Evolutionary conservation across 2,329 filamentous ascomycete genomes (phyloP).

Genomic region (Juglanconis sp.): DNA sequence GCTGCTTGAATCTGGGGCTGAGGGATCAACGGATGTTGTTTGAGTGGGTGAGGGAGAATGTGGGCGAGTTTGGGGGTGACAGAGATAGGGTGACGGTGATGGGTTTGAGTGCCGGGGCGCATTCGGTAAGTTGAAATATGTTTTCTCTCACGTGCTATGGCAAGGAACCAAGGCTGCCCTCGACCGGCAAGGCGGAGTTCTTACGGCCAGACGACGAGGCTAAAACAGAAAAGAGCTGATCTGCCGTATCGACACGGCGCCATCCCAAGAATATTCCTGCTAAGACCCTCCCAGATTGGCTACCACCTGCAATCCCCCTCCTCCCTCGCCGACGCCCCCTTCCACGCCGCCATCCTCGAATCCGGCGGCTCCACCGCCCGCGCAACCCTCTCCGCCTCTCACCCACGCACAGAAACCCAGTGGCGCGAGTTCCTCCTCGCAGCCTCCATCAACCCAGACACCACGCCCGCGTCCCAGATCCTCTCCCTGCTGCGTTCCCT

Average conservation of each 20-base stretch:
- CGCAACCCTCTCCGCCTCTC: constrained; percentile 48
- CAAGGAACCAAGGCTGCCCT: neutral
- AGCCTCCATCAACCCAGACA: constrained; percentile 40
- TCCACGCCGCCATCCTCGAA: constrained; percentile 53
- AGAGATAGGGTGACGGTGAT: constrained; percentile 55
- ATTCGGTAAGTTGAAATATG: constrained; percentile 44
- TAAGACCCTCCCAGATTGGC: constrained; percentile 47
- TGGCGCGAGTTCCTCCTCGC: constrained; percentile 52
- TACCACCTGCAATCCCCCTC: constrained; percentile 59
- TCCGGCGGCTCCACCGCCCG: constrained; percentile 56
- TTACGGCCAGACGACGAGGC: neutral
- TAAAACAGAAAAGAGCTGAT: neutral
- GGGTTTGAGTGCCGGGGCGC: constrained; percentile 60
- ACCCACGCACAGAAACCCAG: constrained; percentile 56
- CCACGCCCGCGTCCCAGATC: constrained; percentile 44
- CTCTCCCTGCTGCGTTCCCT: constrained; percentile 48
- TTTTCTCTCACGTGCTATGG: constrained; percentile 8
- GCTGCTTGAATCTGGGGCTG: constrained; percentile 61
- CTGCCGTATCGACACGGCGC: neutral
- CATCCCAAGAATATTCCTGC: neutral
- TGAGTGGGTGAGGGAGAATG: constrained; percentile 59
- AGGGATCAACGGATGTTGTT: constrained; percentile 59
- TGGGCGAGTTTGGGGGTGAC: constrained; percentile 59
- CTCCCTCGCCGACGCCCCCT: constrained; percentile 38
- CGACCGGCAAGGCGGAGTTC: neutral